These are phyloP conservation scores for Calonectria montana DNA, from an alignment of 2,329 filamentous ascomycete genomes.

Conservation along the genomic window DNA sequence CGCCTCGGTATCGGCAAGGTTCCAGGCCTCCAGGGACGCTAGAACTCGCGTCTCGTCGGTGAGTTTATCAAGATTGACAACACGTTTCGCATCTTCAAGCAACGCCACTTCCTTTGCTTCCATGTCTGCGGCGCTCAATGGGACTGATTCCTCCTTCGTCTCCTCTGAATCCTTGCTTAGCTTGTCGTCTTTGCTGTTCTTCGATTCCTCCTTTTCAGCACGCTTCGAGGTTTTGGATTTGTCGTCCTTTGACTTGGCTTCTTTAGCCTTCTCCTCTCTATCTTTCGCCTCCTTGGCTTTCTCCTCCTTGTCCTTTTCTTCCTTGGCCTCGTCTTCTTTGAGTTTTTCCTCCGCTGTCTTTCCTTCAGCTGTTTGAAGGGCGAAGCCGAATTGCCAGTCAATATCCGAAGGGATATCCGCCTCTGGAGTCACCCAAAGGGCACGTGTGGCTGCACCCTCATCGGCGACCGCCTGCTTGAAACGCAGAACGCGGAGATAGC, in stretches of 20 bases:
- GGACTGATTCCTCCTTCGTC: constrained; percentile 47
- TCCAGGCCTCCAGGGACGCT: constrained; percentile 72
- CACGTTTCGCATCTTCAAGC: constrained; percentile 59
- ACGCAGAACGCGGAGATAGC: constrained; percentile 73
- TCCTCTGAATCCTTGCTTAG: constrained; percentile 40
- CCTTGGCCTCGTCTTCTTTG: constrained; percentile 43
- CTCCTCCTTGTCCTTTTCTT: constrained; percentile 30
- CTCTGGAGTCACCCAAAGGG: constrained; percentile 86
- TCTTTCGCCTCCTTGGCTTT: constrained; percentile 23
- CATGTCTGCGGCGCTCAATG: constrained; percentile 60
- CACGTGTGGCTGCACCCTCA: constrained; percentile 70
- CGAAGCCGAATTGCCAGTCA: constrained; percentile 92
- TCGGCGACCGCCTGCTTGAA: constrained; percentile 87
- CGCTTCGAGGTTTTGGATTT: constrained; percentile 1
- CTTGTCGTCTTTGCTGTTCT: constrained; percentile 44
- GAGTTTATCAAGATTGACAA: constrained; percentile 61
- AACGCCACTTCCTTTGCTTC: constrained; percentile 66
- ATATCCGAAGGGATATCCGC: constrained; percentile 74
- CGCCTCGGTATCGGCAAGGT: constrained; percentile 78
- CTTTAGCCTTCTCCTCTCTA: neutral
- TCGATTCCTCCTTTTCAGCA: constrained; percentile 23
- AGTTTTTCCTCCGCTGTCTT: constrained; percentile 24
- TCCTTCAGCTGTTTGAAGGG: constrained; percentile 66
- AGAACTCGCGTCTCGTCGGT: constrained; percentile 59
- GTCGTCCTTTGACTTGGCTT: neutral